phyloP scores from a whole-genome alignment of 169 alveolate species.

The Besnoitia besnoiti region DNA sequence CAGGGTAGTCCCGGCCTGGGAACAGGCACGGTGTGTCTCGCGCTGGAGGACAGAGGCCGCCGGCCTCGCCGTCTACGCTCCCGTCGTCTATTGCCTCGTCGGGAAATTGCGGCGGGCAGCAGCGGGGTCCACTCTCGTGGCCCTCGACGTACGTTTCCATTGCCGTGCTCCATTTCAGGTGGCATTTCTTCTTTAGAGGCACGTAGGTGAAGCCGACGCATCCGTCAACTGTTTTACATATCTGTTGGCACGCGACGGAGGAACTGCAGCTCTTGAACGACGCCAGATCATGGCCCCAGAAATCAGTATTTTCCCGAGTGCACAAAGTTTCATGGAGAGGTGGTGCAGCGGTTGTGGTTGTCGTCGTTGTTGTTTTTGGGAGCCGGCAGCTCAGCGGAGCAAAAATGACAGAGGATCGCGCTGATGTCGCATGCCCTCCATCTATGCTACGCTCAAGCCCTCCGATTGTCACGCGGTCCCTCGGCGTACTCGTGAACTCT shows the following conservation, averaged over 20 bases:
- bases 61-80: not conserved
- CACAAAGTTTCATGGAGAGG: not conserved
- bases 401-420: not conserved
- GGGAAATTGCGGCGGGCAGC: not conserved
- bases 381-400: not conserved
- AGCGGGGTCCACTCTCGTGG: constrained; percentile 31
- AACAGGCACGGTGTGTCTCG: not conserved
- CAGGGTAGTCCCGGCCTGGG: constrained; percentile 9
- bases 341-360: not conserved
- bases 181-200: not conserved
- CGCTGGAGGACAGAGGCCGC: not conserved
- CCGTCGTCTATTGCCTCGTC: not conserved
- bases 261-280: not conserved
- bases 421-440: not conserved
- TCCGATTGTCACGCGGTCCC: not conserved
- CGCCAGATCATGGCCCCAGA: constrained; percentile 36
- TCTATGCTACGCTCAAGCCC: not conserved
- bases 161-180: constrained; percentile 14
- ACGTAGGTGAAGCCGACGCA: constrained; percentile 18
- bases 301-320: not conserved
- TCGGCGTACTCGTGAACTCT: not conserved
- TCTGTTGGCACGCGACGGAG: not conserved
- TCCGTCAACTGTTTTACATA: not conserved
- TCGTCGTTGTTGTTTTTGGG: not conserved
- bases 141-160: not conserved